Base-by-base conservation (phyloP, 805 yeast species). In the Kazachstania africana region DNA sequence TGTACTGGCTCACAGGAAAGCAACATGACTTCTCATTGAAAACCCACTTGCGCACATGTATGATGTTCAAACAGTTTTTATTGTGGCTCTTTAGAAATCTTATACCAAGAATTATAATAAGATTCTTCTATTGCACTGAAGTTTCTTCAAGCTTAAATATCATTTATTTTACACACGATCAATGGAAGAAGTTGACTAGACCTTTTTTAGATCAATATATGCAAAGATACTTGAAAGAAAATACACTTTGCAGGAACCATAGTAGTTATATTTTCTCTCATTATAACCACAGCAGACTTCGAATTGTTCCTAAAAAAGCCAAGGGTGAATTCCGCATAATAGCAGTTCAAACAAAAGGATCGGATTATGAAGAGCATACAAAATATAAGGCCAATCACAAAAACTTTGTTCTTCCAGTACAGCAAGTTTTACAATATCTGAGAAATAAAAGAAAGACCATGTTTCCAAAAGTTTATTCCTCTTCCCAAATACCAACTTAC, bases 81-180 rank as follows among this genome's bases (percentile, higher is more conserved):
- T 29, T 31, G 1, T 87, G 94, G 94, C 29, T 78, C 2, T 68
- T 78, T 25, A 38, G 53, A 0, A 24, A 22, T 0, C 63, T 75
- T 31, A 39, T 81, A 1, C 56, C 66, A 6, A 62, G 57, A 12
- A 36, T 80, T 1, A 41, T 81, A 0, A 51, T 60, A 0, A 51
- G 68, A 0, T 72, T 70, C 44, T 85, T 83, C 58, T 76, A 80
- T 46, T 75, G 78, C 4, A 76, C 91, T 0, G 79, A 75, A 29
- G 52, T 61, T 1, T 66, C 71, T 8, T 60, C 63, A 0, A 47
- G 59, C 0, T 53, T 48, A 8, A 53, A 55, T 4, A 36, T 71
- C 0, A 32, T 62, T 0, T 81, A 61, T 45, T 81, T 68, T 43
- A 63, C 76, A 12, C 84, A 75, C 33, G 60, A 56, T 16, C 52